phyloP scores from a whole-genome alignment of 371 early-diverging fungal genomes.

The Lichtheimia corymbifera region DNA sequence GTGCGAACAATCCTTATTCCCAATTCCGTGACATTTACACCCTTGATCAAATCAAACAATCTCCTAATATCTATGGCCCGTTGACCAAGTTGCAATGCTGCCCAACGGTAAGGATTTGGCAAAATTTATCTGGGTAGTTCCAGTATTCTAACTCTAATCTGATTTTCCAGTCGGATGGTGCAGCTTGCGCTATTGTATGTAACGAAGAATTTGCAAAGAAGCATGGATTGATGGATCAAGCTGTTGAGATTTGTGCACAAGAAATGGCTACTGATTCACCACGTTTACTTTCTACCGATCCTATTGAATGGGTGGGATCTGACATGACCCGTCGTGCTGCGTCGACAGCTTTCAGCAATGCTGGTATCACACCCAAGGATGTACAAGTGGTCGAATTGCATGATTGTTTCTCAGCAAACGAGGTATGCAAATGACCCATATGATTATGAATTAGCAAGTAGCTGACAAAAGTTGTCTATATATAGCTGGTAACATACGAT shows the following conservation, averaged over 20 bases:
- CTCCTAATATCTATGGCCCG: constrained; percentile 69
- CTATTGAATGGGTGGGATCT: constrained; percentile 72
- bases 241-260: constrained; percentile 72
- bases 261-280: constrained; percentile 78
- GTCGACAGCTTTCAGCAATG: constrained; percentile 51
- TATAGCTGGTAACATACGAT: constrained; percentile 71
- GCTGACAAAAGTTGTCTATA: neutral
- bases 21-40: constrained; percentile 75
- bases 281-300: constrained; percentile 51
- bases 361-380: constrained; percentile 62
- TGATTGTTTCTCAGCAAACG: constrained; percentile 84
- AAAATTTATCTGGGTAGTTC: too few species aligned
- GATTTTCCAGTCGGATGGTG: constrained; percentile 60
- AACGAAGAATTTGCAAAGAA: constrained; percentile 70
- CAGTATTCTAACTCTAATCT: too few species aligned
- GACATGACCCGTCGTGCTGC: constrained; percentile 78
- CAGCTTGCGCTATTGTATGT: constrained; percentile 68
- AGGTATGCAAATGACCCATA: constrained; percentile 28
- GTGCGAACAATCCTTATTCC: constrained; percentile 76
- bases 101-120: constrained; percentile 45
- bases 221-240: constrained; percentile 67
- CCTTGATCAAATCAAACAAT: constrained; percentile 66
- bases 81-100: constrained; percentile 80
- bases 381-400: constrained; percentile 79
- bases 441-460: neutral